Evolutionary conservation across 257 asterid genomes (phyloP), one percentile per base, ranked within the genome.

Genomic region (Ilex aquifolium): DNA sequence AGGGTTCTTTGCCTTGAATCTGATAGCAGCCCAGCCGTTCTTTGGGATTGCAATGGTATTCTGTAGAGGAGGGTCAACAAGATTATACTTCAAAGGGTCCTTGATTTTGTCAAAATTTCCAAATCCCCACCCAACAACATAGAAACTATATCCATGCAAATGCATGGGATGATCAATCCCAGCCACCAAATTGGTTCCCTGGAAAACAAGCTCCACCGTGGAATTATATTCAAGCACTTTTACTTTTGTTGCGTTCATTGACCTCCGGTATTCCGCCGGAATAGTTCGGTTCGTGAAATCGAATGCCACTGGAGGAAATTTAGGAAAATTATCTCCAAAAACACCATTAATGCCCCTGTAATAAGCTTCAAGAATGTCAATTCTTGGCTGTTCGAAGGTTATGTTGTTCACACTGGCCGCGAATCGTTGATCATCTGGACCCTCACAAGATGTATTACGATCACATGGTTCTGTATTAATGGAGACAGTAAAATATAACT

Each of bases 131-230:
- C 96, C 96, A 8, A 88, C 86, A 0, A 81, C 91, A n/a, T 77
- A 88, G 32, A 83, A 88, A 62, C 83, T 88, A 14, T 83, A 72
- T n/a, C 96, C 96, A 57, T 88, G 96, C 48, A 85, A 69, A 63
- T 88, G 96, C 77, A 88, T 83, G 0, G 94, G 96, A 64, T 88
- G 96, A 70, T 85, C 82, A 5, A 83, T 70, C 11, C 91, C 86
- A 0, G 72, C 79, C 31, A 82, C 74, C 21, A 70, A 10, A 57
- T 76, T 80, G 0, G 95, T 87, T 2, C 82, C 87, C 31, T 87
- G 95, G 21, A 76, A 72, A 36, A 84, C 85, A 50, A 87, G 32
- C 75, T 84, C 95, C 64, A 87, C 88, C 0, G 68, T 63, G 14
- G 81, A 59, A 44, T 83, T 81, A 63, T 78, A 82, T 12, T 79